These are phyloP conservation scores for Komagataella ulmi DNA, from an alignment of 805 yeast genomes.

Conservation along the genomic window DNA sequence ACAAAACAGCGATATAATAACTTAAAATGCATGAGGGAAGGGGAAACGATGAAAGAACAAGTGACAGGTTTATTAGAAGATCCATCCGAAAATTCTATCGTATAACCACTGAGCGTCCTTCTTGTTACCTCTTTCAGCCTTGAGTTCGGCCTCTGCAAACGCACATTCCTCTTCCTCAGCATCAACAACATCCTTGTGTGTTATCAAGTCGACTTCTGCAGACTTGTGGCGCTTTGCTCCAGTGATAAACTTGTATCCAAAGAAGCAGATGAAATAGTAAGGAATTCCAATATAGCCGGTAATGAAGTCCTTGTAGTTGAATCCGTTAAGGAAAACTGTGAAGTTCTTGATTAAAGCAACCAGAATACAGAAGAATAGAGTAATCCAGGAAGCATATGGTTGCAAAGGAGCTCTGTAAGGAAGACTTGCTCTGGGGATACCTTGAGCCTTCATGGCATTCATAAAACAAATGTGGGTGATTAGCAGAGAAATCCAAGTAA, in stretches of 20 bases:
- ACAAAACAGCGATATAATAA: not conserved
- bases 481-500: conserved; percentile 64
- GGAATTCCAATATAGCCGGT: conserved; percentile 73
- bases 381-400: conserved; percentile 53
- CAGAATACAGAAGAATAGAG: conserved; percentile 37
- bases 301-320: conserved; percentile 54
- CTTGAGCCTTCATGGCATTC: conserved; percentile 57
- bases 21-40: not conserved
- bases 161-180: conserved; percentile 32
- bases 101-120: conserved; percentile 14
- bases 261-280: conserved; percentile 36
- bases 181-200: conserved; percentile 42
- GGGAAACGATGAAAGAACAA: not conserved
- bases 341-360: conserved; percentile 57
- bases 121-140: conserved; percentile 5
- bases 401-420: conserved; percentile 55
- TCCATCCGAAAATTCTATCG: conserved; percentile 15
- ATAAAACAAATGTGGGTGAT: conserved; percentile 55
- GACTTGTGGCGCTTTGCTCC: conserved; percentile 37
- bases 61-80: conserved; percentile 8
- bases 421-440: conserved; percentile 40
- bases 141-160: conserved; percentile 6
- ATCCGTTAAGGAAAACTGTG: conserved; percentile 47
- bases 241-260: conserved; percentile 46
- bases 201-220: conserved; percentile 45